A percentile compares a stretch with the other conserved stretches of the same genome.
These are phyloP conservation scores for Cyclaneusma minus DNA, from an alignment of 2,329 filamentous ascomycete species.

Conservation along the genomic window DNA sequence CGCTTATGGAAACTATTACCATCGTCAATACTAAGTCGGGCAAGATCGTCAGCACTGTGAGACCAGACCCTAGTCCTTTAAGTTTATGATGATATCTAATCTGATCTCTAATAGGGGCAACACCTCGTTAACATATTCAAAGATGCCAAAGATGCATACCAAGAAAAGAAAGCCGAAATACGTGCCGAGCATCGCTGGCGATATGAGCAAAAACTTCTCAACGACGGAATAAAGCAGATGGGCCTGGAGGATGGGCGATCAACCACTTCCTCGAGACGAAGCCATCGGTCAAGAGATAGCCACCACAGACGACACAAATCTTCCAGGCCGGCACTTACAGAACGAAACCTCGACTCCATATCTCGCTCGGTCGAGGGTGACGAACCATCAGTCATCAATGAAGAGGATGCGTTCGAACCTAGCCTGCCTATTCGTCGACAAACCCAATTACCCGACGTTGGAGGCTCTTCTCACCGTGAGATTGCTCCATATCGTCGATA, in stretches of 20 bases:
- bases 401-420: too few relatives aligned
- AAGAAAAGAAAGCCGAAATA: slow-evolving; percentile 73
- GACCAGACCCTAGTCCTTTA: slow-evolving; percentile 16
- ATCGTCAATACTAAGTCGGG: slow-evolving; percentile 86
- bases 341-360: too few relatives aligned
- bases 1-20: slow-evolving; percentile 59
- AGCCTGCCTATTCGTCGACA: too few relatives aligned
- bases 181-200: slow-evolving; percentile 51
- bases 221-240: slow-evolving; percentile 17
- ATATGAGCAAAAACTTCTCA: slow-evolving; percentile 31
- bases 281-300: slow-evolving; percentile 21
- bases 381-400: too few relatives aligned
- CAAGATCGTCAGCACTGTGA: slow-evolving; percentile 77
- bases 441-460: too few relatives aligned
- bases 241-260: slow-evolving; percentile 21
- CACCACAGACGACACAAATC: too few relatives aligned
- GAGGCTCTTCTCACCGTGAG: slow-evolving; percentile 9
- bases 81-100: slow-evolving; percentile 6
- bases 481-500: slow-evolving; percentile 8
- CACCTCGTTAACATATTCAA: slow-evolving; percentile 83
- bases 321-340: too few relatives aligned
- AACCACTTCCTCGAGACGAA: slow-evolving; percentile 22
- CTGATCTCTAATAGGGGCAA: slow-evolving; percentile 49
- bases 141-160: slow-evolving; percentile 77
- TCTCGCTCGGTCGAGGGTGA: too few relatives aligned